Evolutionary conservation across 257 asterid species (phyloP).

Genomic region (Primulina tabacum): DNA sequence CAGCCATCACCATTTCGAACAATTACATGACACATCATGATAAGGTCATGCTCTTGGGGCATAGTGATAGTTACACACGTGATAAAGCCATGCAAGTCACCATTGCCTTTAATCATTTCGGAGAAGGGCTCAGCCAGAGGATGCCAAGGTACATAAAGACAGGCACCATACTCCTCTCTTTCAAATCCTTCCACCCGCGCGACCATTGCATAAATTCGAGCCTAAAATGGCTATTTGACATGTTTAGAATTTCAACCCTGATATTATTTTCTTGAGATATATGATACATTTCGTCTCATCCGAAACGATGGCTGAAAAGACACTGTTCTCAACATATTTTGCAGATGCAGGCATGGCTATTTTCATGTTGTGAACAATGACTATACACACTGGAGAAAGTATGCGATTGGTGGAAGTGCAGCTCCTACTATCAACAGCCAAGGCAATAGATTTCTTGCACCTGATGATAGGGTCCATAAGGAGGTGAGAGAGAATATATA

Average conservation of each 20-base stretch:
- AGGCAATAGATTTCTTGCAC: conserved; percentile 20
- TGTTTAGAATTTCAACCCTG: background rate
- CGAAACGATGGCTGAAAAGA: background rate
- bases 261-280: background rate
- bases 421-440: conserved; percentile 12
- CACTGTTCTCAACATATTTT: too few relatives aligned
- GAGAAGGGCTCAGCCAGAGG: conserved; percentile 9
- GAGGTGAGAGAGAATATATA: background rate
- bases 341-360: conserved; percentile 20
- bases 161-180: too few relatives aligned
- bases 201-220: background rate
- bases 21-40: conserved; percentile 10
- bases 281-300: too few relatives aligned
- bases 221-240: background rate
- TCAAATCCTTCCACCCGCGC: background rate
- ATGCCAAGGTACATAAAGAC: conserved; percentile 7
- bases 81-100: conserved; percentile 12
- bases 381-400: conserved; percentile 15
- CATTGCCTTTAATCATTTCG: conserved; percentile 14
- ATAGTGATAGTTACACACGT: background rate
- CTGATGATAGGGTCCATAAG: background rate
- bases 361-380: conserved; percentile 18
- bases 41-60: conserved; percentile 19
- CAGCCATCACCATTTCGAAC: conserved; percentile 18
- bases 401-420: conserved; percentile 19